Evolutionary conservation across 805 yeast species (phyloP).

Genomic region (Lipomyces yamanashiensis): DNA sequence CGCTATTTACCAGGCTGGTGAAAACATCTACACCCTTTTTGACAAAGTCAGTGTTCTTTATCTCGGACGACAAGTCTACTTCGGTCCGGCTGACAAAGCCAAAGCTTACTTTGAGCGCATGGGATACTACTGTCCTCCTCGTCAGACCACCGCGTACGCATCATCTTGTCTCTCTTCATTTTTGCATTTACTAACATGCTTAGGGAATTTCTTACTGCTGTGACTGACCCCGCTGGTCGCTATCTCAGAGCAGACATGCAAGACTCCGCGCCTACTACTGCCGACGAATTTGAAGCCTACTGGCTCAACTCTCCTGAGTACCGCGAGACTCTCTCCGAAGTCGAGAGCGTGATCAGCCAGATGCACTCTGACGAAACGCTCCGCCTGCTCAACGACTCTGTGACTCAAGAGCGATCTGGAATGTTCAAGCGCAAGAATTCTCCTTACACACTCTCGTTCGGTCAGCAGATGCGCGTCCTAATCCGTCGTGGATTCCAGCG

Average conservation of each 20-base stretch:
- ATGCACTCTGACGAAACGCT: constrained; percentile 46
- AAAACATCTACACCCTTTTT: constrained; percentile 58
- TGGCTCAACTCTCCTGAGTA: constrained; percentile 62
- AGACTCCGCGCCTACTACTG: constrained; percentile 60
- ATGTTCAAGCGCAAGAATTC: constrained; percentile 51
- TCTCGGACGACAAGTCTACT: constrained; percentile 61
- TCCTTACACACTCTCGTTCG: constrained; percentile 51
- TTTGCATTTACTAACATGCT: neutral
- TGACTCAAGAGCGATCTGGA: constrained; percentile 47
- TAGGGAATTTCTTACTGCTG: constrained; percentile 21
- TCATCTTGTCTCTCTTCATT: neutral
- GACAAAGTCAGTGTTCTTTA: constrained; percentile 59
- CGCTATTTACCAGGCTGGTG: constrained; percentile 64
- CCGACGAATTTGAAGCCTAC: constrained; percentile 62
- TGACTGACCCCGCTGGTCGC: constrained; percentile 68
- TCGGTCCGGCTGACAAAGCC: constrained; percentile 54
- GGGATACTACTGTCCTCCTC: constrained; percentile 61
- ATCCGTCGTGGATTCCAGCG: constrained; percentile 48
- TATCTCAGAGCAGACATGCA: constrained; percentile 54
- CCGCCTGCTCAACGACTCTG: constrained; percentile 46
- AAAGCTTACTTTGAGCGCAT: constrained; percentile 54
- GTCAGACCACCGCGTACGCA: constrained; percentile 61
- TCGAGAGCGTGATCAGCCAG: constrained; percentile 51
- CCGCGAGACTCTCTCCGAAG: constrained; percentile 49
- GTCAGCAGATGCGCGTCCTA: constrained; percentile 51